These are phyloP conservation scores for Baudoinia panamericana DNA, from an alignment of 495 filamentous ascomycete genomes.

Conservation along the genomic window DNA sequence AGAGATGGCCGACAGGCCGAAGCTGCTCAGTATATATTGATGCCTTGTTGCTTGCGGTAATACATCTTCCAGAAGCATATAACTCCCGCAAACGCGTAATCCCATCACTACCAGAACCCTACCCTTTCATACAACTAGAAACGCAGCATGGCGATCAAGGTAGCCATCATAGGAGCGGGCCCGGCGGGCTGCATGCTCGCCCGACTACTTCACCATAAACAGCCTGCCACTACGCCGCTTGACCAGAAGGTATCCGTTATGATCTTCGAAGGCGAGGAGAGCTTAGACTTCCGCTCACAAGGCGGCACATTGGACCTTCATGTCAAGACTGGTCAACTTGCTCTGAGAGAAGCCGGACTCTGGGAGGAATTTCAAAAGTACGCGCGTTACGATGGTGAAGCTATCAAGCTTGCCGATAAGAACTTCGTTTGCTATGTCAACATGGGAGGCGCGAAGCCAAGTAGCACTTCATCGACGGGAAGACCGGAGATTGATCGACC, in stretches of 20 bases:
- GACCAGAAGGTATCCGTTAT: slow-evolving; percentile 9
- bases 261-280: slow-evolving; percentile 26
- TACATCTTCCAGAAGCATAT: no score
- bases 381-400: slow-evolving; percentile 41
- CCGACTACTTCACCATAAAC: slow-evolving; percentile 34
- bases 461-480: slow-evolving; percentile 8
- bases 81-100: no score
- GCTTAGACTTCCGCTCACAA: slow-evolving; percentile 17
- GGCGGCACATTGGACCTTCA: slow-evolving; percentile 47
- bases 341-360: slow-evolving; percentile 38
- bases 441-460: slow-evolving; percentile 3
- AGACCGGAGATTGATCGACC: slow-evolving; percentile 32
- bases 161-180: slow-evolving; percentile 31
- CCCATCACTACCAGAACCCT: no score
- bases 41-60: no score
- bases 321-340: slow-evolving; percentile 37
- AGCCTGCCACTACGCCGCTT: no score
- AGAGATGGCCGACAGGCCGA: no score
- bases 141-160: slow-evolving; percentile 7
- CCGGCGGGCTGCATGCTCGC: slow-evolving; percentile 44
- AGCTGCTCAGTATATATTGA: no score
- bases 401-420: slow-evolving; percentile 32
- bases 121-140: no score
- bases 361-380: slow-evolving; percentile 35
- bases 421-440: slow-evolving; percentile 14